A percentile compares a stretch with the other conserved stretches of the same genome.
Conservation (phyloP, 306 rosid species). For the Cicer pinnatifidum region DNA sequence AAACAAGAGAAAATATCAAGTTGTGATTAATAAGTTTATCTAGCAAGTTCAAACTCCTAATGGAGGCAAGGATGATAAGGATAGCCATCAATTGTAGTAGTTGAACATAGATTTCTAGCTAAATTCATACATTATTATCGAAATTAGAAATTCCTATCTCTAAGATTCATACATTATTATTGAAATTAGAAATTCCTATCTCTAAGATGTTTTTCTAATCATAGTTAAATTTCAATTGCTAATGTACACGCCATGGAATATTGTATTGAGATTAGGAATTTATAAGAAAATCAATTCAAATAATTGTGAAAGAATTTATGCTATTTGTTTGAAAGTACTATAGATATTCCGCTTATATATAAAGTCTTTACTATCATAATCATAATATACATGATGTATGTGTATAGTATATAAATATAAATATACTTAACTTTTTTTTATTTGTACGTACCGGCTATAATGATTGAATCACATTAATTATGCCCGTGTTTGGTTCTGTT, state of each 20-base stretch:
- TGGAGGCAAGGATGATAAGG: constrained; percentile 46
- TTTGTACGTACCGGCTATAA: constrained; percentile 5
- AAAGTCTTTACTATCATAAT: not conserved
- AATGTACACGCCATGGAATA: constrained; percentile 28
- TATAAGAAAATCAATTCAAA: constrained; percentile 45
- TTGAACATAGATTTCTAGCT: constrained; percentile 47
- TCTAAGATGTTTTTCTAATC: constrained; percentile 30
- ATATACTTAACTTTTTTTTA: not conserved
- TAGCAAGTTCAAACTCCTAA: constrained; percentile 16
- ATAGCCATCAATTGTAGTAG: constrained; percentile 36
- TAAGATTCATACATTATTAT: constrained; percentile 37
- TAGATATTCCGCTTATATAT: constrained; percentile 5
- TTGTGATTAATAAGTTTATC: constrained; percentile 16
- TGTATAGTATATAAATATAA: not conserved
- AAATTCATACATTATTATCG: constrained; percentile 34
- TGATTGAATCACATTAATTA: constrained; percentile 42
- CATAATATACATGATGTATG: not conserved
- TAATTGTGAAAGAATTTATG: constrained; percentile 36
- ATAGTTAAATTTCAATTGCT: not conserved
- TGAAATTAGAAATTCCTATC: constrained; percentile 36
- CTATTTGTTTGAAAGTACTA: not conserved
- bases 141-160: constrained; percentile 32
- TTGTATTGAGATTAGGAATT: constrained; percentile 42
- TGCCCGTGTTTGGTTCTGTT: constrained; percentile 24
- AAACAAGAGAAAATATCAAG: not conserved